Evolutionary conservation across 352 stramenopile species (phyloP).

Genomic region (Elongisporangium senticosum): DNA sequence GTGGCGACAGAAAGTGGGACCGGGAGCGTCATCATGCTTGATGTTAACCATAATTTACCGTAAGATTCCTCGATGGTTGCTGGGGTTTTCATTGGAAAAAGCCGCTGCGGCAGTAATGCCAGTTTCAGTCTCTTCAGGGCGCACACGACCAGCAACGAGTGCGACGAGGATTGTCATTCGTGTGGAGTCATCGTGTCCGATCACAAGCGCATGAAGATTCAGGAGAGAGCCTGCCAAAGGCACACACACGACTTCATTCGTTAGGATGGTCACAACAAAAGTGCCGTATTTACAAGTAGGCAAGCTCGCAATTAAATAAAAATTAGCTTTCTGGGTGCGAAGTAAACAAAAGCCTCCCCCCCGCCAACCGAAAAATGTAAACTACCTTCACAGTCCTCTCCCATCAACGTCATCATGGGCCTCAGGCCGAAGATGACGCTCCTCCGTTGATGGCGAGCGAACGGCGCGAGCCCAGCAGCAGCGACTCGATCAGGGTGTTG

Average conservation of each 20-base stretch:
- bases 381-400: neutral
- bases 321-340: neutral
- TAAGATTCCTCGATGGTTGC: neutral
- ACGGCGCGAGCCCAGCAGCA: slow-evolving; percentile 4
- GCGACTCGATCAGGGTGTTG: slow-evolving; percentile 16
- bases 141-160: neutral
- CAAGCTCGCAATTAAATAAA: neutral
- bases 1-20: neutral
- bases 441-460: neutral
- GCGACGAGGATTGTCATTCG: neutral
- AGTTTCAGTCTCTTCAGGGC: neutral
- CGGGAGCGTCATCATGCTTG: neutral
- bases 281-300: neutral
- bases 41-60: neutral
- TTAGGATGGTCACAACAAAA: neutral
- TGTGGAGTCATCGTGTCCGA: neutral
- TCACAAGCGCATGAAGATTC: neutral
- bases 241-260: too few relatives aligned
- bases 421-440: neutral
- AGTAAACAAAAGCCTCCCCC: neutral
- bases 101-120: neutral
- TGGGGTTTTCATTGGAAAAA: neutral
- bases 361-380: neutral
- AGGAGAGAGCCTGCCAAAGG: neutral
- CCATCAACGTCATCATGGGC: slow-evolving; percentile 2